These are phyloP conservation scores for Poa pratensis DNA, from an alignment of 176 grass and related monocot species.

Conservation along the genomic window DNA sequence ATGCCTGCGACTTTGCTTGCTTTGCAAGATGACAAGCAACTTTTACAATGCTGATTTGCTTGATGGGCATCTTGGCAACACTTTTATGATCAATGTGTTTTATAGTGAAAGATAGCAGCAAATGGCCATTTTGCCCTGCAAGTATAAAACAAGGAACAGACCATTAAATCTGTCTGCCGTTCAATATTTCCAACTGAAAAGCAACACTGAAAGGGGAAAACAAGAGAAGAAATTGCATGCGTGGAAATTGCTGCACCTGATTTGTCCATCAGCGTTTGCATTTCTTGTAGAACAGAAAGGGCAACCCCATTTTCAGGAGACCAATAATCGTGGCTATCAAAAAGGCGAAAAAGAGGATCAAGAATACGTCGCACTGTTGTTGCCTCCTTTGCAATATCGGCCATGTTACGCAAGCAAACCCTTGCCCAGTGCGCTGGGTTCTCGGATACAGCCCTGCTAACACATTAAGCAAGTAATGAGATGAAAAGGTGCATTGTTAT, in stretches of 20 bases:
- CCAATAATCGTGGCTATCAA: constrained; percentile 80
- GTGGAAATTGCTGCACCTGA: constrained; percentile 62
- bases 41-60: constrained; percentile 86
- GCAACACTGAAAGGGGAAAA: not conserved
- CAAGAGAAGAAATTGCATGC: constrained; percentile 51
- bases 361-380: constrained; percentile 85
- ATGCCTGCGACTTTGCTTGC: constrained; percentile 71
- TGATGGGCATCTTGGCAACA: constrained; percentile 67
- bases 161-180: constrained; percentile 16
- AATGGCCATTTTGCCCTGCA: constrained; percentile 81
- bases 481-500: constrained; percentile 4
- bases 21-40: constrained; percentile 79
- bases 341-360: constrained; percentile 84
- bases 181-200: constrained; percentile 2
- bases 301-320: constrained; percentile 84
- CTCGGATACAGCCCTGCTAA: constrained; percentile 65
- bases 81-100: constrained; percentile 91
- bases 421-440: constrained; percentile 81
- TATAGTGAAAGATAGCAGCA: constrained; percentile 86
- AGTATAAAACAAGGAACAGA: constrained; percentile 32
- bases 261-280: constrained; percentile 82
- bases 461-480: constrained; percentile 40
- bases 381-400: constrained; percentile 85
- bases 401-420: constrained; percentile 91
- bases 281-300: constrained; percentile 82